Conservation (phyloP, 139 green algal genomes). For the Coelastrella sp. region DNA sequence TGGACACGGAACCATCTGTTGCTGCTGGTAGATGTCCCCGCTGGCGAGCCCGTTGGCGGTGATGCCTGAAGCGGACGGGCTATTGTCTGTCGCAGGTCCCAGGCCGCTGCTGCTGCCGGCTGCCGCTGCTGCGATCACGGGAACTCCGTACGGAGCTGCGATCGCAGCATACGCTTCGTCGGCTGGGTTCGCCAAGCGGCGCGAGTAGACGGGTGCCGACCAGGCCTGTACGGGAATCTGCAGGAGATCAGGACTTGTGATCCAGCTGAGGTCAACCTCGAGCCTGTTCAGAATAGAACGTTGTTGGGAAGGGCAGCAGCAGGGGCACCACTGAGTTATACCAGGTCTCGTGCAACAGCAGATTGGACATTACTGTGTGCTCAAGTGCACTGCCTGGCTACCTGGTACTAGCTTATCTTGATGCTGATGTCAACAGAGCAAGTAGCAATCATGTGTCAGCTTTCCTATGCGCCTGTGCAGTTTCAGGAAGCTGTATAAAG, state of each 20-base stretch:
- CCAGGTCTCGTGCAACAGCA: no score
- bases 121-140: background rate
- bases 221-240: constrained; percentile 22
- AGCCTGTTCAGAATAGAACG: background rate
- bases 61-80: background rate
- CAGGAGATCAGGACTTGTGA: background rate
- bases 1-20: constrained; percentile 34
- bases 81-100: background rate
- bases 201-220: constrained; percentile 36
- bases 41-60: background rate
- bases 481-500: no score
- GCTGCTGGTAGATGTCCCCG: constrained; percentile 26
- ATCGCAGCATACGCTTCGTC: background rate
- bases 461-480: no score
- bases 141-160: background rate
- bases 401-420: no score
- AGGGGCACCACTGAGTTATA: background rate
- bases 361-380: no score
- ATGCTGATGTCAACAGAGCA: no score
- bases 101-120: background rate
- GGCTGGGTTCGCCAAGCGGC: background rate
- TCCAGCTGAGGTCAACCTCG: constrained; percentile 23
- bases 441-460: no score
- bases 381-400: no score
- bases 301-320: background rate